Evolutionary conservation across 768 basidiomycete genomes (phyloP).

Genomic region (Panaeolus papilionaceus): DNA sequence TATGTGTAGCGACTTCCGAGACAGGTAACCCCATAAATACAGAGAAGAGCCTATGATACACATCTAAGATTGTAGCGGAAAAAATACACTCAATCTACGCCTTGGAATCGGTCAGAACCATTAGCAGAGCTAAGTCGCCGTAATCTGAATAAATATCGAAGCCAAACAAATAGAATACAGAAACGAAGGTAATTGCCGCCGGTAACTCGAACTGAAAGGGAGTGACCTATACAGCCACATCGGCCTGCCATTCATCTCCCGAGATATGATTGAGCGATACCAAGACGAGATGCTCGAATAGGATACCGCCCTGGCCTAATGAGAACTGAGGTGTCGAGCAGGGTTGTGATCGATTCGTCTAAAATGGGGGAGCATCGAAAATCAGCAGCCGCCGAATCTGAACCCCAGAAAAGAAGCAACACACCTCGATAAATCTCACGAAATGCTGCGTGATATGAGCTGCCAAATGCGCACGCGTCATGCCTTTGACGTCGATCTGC

Average conservation of each 20-base stretch:
- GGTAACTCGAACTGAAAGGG: too few relatives aligned
- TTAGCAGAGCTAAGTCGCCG: too few relatives aligned
- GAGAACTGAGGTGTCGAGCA: constrained; percentile 14
- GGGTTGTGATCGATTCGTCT: constrained; percentile 9
- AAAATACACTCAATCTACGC: too few relatives aligned
- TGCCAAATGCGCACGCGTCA: constrained; percentile 8
- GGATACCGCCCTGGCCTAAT: constrained; percentile 16
- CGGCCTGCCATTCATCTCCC: constrained; percentile 26
- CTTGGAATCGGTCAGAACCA: too few relatives aligned
- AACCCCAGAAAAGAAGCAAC: not conserved
- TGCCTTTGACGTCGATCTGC: constrained; percentile 10
- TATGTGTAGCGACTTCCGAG: too few relatives aligned
- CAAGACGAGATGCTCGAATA: constrained; percentile 24
- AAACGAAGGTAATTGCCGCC: not conserved
- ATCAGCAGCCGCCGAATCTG: not conserved
- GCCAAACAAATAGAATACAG: not conserved
- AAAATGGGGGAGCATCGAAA: not conserved
- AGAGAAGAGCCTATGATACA: too few relatives aligned
- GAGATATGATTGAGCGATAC: constrained; percentile 23
- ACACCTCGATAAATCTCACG: constrained; percentile 8
- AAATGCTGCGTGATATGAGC: constrained; percentile 8
- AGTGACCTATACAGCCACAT: constrained; percentile 19
- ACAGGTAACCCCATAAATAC: too few relatives aligned
- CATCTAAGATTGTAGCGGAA: too few relatives aligned
- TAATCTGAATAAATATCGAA: not conserved